A percentile compares a stretch with the other conserved stretches of the same genome.
phyloP scores from a whole-genome alignment of 2,329 filamentous ascomycete species.

The Trichoderma guizhouense region DNA sequence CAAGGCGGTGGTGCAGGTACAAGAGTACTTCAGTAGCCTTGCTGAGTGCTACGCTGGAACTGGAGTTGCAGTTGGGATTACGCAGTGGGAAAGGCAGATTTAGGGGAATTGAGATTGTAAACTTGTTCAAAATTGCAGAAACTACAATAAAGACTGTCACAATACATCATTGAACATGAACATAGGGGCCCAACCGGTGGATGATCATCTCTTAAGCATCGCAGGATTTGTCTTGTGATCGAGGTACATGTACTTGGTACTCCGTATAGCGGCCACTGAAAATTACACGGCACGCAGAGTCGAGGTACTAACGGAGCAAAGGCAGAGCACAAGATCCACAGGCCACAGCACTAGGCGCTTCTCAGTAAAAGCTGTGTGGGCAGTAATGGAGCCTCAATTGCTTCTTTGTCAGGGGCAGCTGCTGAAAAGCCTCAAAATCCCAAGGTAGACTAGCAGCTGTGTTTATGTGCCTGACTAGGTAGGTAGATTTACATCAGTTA shows the following conservation, averaged over 20 bases:
- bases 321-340: neutral
- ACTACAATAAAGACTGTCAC: too few relatives aligned
- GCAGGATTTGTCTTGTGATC: neutral
- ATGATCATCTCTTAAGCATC: neutral
- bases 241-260: neutral
- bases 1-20: slow-evolving; percentile 12
- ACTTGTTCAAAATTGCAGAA: neutral
- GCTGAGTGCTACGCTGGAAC: neutral
- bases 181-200: neutral
- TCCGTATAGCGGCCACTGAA: neutral
- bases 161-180: neutral
- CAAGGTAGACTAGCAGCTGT: neutral
- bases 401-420: neutral
- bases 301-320: neutral
- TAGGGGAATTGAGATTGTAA: neutral
- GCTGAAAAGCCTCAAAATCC: neutral
- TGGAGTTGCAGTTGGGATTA: neutral
- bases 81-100: neutral
- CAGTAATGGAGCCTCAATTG: neutral
- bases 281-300: neutral
- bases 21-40: slow-evolving; percentile 13
- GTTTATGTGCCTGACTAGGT: neutral
- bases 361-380: neutral
- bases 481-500: neutral
- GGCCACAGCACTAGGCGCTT: neutral